Conservation (phyloP, 345 rosid genomes). For the Limnanthes douglasii region DNA sequence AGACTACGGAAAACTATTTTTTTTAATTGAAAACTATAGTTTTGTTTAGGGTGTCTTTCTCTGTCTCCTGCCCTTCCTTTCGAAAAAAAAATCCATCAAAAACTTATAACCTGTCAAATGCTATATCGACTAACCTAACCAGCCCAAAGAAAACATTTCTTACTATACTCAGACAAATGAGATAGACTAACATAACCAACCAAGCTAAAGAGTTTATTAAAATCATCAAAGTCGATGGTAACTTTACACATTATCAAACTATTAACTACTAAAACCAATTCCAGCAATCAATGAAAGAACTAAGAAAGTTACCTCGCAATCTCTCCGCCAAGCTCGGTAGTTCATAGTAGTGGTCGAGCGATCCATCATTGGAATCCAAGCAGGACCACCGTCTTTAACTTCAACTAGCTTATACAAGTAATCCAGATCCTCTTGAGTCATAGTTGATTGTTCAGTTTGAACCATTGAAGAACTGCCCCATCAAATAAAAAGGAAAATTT, state of each 20-base stretch:
- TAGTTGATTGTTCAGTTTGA: conserved; percentile 21
- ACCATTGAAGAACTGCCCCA: conserved; percentile 14
- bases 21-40: no score
- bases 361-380: conserved; percentile 97
- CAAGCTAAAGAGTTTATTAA: no score
- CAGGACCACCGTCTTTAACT: conserved; percentile 83
- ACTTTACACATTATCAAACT: no score
- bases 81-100: no score
- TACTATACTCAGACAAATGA: no score
- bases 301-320: conserved; percentile 40
- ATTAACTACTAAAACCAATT: no score
- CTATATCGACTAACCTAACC: no score
- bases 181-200: no score
- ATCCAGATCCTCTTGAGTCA: conserved; percentile 51
- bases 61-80: no score
- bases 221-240: no score
- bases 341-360: conserved; percentile 51
- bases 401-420: conserved; percentile 60
- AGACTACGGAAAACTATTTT: not conserved
- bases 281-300: not conserved
- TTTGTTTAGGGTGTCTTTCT: not conserved
- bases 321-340: conserved; percentile 92
- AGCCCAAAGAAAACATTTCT: no score
- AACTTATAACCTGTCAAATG: no score
- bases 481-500: not conserved